Conservation (phyloP, 352 stramenopile species). For the Phytophthora tubulina region DNA sequence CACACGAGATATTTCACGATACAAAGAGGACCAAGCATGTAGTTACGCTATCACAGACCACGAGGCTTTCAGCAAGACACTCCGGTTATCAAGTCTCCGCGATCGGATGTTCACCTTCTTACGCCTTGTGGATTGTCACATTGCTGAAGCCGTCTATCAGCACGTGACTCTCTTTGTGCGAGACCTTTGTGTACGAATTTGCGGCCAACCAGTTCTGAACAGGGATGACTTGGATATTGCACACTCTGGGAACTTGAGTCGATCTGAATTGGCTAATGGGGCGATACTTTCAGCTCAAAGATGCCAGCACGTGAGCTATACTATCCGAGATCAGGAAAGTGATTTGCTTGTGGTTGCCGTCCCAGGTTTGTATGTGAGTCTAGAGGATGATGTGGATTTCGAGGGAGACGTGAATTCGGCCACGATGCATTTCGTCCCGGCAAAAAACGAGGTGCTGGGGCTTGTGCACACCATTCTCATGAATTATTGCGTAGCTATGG, state of each 20-base stretch:
- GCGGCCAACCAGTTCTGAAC: slow-evolving; percentile 20
- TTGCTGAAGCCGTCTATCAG: slow-evolving; percentile 54
- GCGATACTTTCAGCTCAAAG: not conserved
- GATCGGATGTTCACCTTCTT: slow-evolving; percentile 72
- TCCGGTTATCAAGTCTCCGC: slow-evolving; percentile 44
- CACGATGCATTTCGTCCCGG: slow-evolving; percentile 39
- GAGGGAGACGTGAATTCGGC: slow-evolving; percentile 29
- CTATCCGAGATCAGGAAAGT: slow-evolving; percentile 2
- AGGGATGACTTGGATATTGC: not conserved
- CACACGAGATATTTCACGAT: slow-evolving; percentile 26
- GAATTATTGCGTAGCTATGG: slow-evolving; percentile 58
- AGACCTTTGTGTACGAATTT: slow-evolving; percentile 49
- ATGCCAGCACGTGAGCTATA: slow-evolving; percentile 15
- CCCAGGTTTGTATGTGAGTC: slow-evolving; percentile 35
- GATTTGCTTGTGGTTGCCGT: not conserved
- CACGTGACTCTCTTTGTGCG: slow-evolving; percentile 47
- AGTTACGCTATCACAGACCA: slow-evolving; percentile 31
- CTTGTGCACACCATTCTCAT: slow-evolving; percentile 52
- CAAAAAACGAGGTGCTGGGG: slow-evolving; percentile 50
- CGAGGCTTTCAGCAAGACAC: slow-evolving; percentile 33
- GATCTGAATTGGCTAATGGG: not conserved
- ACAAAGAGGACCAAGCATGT: slow-evolving; percentile 14
- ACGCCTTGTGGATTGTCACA: slow-evolving; percentile 52
- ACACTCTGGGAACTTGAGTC: not conserved
- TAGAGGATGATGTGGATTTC: slow-evolving; percentile 39